Evolutionary conservation across 768 basidiomycete genomes (phyloP).

Genomic region (Mycena chlorophos): DNA sequence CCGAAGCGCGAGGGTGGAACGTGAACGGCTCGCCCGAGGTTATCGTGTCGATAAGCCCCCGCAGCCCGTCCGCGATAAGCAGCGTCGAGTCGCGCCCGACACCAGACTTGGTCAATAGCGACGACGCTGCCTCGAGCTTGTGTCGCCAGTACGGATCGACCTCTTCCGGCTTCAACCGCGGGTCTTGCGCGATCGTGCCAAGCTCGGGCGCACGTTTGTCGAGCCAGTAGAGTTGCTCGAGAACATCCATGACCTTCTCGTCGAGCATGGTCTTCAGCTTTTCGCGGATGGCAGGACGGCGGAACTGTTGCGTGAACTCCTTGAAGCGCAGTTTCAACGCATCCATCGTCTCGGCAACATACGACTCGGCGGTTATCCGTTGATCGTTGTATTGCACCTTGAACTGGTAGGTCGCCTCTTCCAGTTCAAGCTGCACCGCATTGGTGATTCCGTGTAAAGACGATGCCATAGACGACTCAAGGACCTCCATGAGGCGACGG

Average conservation of each 20-base stretch:
- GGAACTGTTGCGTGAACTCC: constrained; percentile 80
- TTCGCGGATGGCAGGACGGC: constrained; percentile 82
- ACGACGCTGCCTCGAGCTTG: constrained; percentile 93
- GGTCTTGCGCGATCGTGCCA: constrained; percentile 64
- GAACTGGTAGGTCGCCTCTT: constrained; percentile 98
- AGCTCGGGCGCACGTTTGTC: constrained; percentile 86
- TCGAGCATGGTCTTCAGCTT: constrained; percentile 93
- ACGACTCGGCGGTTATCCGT: constrained; percentile 90
- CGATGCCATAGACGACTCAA: constrained; percentile 96
- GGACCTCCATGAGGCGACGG: constrained; percentile 90
- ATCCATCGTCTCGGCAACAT: constrained; percentile 97
- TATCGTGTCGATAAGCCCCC: constrained; percentile 87
- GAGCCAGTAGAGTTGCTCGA: constrained; percentile 96
- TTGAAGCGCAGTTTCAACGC: constrained; percentile 87
- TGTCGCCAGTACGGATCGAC: constrained; percentile 93
- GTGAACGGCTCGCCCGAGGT: constrained; percentile 88
- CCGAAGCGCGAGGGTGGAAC: constrained; percentile 84
- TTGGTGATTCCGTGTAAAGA: constrained; percentile 95
- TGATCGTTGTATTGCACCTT: constrained; percentile 99
- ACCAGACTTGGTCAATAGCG: constrained; percentile 92
- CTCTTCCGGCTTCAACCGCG: constrained; percentile 68
- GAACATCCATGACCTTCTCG: constrained; percentile 94
- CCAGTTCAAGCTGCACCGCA: constrained; percentile 94
- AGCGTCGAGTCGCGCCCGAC: constrained; percentile 92
- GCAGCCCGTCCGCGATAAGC: constrained; percentile 91